Conservation (phyloP, 2,329 filamentous ascomycete genomes). For the Penicillium sp. region DNA sequence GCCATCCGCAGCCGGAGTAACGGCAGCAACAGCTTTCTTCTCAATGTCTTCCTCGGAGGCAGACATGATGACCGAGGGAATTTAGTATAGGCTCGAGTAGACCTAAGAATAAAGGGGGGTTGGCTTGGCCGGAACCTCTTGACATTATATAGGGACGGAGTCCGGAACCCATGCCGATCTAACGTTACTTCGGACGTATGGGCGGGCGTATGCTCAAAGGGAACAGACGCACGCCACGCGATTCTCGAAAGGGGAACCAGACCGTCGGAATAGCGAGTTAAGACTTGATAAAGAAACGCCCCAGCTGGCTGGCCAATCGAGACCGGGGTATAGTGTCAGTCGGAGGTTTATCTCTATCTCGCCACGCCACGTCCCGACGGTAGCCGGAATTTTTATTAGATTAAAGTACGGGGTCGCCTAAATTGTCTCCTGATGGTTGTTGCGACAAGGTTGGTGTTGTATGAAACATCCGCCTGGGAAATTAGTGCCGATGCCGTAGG, state of each 20-base stretch:
- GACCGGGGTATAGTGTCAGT: background rate
- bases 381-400: background rate
- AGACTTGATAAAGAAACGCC: background rate
- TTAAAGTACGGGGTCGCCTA: background rate
- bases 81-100: background rate
- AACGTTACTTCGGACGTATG: background rate
- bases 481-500: background rate
- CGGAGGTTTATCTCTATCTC: background rate
- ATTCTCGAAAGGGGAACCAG: background rate
- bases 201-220: background rate
- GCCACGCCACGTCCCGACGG: background rate
- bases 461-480: background rate
- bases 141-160: background rate
- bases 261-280: slow-evolving; percentile 1
- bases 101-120: background rate
- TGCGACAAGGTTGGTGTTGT: background rate
- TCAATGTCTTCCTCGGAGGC: slow-evolving; percentile 13
- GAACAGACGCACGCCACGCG: background rate
- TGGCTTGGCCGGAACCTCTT: background rate
- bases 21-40: slow-evolving; percentile 12
- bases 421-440: background rate
- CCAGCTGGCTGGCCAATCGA: background rate
- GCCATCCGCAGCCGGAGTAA: slow-evolving; percentile 2
- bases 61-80: slow-evolving; percentile 8
- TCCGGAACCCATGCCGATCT: background rate